Conservation (phyloP, 225 moss, liverwort and hornwort species). For the Marchantia polymorpha region DNA sequence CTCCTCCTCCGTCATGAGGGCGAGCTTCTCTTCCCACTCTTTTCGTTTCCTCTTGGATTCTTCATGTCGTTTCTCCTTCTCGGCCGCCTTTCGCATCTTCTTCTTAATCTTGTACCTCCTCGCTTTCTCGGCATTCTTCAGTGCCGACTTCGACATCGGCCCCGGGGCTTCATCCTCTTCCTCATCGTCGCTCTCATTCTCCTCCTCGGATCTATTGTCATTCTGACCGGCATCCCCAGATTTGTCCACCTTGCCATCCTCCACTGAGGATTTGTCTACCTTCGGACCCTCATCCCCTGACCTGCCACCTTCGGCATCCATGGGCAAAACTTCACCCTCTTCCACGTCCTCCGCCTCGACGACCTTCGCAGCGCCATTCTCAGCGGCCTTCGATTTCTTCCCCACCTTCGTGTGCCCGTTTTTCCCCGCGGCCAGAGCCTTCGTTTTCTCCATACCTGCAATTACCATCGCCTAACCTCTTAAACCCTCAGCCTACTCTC, state of each 20-base stretch:
- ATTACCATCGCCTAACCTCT: too few relatives aligned
- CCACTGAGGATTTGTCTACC: too few relatives aligned
- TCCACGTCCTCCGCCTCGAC: not conserved
- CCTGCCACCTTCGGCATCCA: not conserved
- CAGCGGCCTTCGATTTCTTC: not conserved
- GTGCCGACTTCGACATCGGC: slow-evolving; percentile 67
- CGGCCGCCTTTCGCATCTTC: slow-evolving; percentile 52
- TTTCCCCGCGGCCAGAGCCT: not conserved
- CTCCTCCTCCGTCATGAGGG: slow-evolving; percentile 67
- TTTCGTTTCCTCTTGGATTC: slow-evolving; percentile 67
- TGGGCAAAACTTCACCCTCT: not conserved
- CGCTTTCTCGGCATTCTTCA: slow-evolving; percentile 67
- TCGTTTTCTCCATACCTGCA: not conserved
- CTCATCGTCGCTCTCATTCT: not conserved
- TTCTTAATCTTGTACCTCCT: slow-evolving; percentile 63
- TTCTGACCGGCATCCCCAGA: not conserved
- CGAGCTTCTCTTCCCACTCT: slow-evolving; percentile 85
- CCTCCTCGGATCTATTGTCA: not conserved
- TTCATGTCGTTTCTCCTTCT: slow-evolving; percentile 72
- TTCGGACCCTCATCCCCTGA: not conserved
- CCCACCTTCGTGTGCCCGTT: not conserved
- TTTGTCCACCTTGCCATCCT: not conserved
- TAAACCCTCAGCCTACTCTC: not conserved
- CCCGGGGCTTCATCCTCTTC: slow-evolving; percentile 11
- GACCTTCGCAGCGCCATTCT: not conserved